A percentile compares a stretch with the other conserved stretches of the same genome.
phyloP scores from a whole-genome alignment of 345 rosid species.

The Aegle marmelos region DNA sequence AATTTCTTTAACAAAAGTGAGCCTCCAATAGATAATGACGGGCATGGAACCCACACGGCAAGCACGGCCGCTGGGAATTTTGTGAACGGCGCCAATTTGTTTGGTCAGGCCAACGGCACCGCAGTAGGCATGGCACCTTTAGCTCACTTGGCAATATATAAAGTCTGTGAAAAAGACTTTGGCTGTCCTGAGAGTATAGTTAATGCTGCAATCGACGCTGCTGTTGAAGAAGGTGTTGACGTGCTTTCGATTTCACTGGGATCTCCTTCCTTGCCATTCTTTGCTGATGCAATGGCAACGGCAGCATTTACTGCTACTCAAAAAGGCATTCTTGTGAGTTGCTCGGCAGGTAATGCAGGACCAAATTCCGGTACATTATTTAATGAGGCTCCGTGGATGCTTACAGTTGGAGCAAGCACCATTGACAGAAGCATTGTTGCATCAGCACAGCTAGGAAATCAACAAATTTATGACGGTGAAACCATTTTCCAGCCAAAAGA shows the following conservation, averaged over 20 bases:
- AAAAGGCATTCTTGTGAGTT: neutral
- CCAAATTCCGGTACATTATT: neutral
- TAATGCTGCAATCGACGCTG: too few species aligned
- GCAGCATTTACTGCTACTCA: neutral
- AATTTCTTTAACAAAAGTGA: too few species aligned
- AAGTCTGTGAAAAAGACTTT: too few species aligned
- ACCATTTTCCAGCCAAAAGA: neutral
- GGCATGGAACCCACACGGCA: too few species aligned
- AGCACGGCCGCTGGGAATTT: too few species aligned
- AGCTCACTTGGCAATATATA: too few species aligned
- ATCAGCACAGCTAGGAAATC: neutral
- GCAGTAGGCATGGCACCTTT: too few species aligned
- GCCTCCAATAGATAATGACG: too few species aligned
- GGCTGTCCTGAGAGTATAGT: too few species aligned
- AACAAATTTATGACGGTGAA: neutral
- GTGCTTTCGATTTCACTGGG: neutral
- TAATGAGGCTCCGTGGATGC: neutral
- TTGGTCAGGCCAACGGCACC: too few species aligned
- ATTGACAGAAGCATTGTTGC: neutral
- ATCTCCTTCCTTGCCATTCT: neutral
- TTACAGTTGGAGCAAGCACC: neutral
- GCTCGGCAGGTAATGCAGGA: neutral
- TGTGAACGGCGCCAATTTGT: too few species aligned
- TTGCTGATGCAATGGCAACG: neutral
- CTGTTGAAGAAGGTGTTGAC: neutral